These are phyloP conservation scores for Plectosphaerella plurivora DNA, from an alignment of 2,329 filamentous ascomycete species.

Conservation along the genomic window DNA sequence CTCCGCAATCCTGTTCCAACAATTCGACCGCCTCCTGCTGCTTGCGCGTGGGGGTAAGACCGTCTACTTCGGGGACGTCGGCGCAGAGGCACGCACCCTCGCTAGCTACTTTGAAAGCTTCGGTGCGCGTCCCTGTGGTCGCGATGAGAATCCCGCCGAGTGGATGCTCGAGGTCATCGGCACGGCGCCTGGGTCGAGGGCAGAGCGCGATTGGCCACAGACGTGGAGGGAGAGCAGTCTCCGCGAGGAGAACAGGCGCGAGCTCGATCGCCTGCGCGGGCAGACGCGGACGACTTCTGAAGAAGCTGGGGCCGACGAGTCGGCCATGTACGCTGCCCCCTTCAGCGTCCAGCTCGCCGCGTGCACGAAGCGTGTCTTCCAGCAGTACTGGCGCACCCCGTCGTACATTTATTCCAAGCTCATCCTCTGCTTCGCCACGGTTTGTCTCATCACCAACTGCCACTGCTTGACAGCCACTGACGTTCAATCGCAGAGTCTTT, in stretches of 20 bases:
- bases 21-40: constrained; percentile 53
- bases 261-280: constrained; percentile 19
- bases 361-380: constrained; percentile 62
- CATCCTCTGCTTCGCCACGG: constrained; percentile 44
- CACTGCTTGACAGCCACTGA: not conserved
- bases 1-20: constrained; percentile 36
- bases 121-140: constrained; percentile 48
- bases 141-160: constrained; percentile 60
- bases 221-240: constrained; percentile 30
- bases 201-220: constrained; percentile 29
- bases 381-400: constrained; percentile 76
- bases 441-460: constrained; percentile 4
- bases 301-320: not conserved
- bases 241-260: constrained; percentile 21
- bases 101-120: constrained; percentile 57
- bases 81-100: constrained; percentile 39
- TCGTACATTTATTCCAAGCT: constrained; percentile 71
- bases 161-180: constrained; percentile 54
- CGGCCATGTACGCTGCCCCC: constrained; percentile 64
- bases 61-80: constrained; percentile 56
- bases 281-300: constrained; percentile 6
- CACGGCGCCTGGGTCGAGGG: constrained; percentile 44
- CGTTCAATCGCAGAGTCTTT: constrained; percentile 35
- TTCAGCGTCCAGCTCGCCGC: constrained; percentile 56
- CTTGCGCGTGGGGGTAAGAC: constrained; percentile 48